Evolutionary conservation across 148 eudicot species (phyloP), one percentile per base, ranked within the genome.

Genomic region (Agrostemma githago): DNA sequence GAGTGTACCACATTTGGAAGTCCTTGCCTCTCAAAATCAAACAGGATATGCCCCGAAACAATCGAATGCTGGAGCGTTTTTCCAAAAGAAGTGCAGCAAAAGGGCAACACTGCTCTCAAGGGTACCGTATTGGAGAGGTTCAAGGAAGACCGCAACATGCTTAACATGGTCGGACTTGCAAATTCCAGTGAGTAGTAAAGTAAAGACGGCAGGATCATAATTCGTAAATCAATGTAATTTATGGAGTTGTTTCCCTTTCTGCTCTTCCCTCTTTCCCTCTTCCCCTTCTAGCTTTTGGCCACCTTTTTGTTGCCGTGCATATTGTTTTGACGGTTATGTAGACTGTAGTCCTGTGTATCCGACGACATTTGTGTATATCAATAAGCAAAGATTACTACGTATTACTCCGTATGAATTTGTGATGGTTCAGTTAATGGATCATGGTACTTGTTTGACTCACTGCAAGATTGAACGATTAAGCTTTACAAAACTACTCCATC

Each of bases 61-160:
- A 94, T 94, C n/a, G 98, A 94, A 81, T 94, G 98, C 83, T 94
- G 98, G 98, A 87, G 93, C 16, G 82, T 89, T 54, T 78, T 87
- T 53, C 85, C 87, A 15, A 84, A 84, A 66, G 86, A 73, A 74
- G 82, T 75, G 63, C 88, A 85, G 61, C 79, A 76, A 65, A 83
- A 78, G 63, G 80, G 72, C 65, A 80, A 65, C 68, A 81, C 80
- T 26, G 85, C 76, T 11, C 42, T 71, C n/a, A 84, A 81, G 85
- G 95, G 98, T 34, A 83, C 90, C 1, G 91, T 93, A n/a, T 78
- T 93, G 26, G 95, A 93, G 40, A 88, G 97, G 77, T 93, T 89
- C 77, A 88, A 93, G 86, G 98, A 93, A 85, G 98, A 93, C 26
- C 86, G 97, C 3, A 74, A 91, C 65, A 91, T 93, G 98, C 96